These are phyloP conservation scores for Sphagnum contortum DNA, from an alignment of 225 moss, liverwort and hornwort genomes.

Conservation along the genomic window DNA sequence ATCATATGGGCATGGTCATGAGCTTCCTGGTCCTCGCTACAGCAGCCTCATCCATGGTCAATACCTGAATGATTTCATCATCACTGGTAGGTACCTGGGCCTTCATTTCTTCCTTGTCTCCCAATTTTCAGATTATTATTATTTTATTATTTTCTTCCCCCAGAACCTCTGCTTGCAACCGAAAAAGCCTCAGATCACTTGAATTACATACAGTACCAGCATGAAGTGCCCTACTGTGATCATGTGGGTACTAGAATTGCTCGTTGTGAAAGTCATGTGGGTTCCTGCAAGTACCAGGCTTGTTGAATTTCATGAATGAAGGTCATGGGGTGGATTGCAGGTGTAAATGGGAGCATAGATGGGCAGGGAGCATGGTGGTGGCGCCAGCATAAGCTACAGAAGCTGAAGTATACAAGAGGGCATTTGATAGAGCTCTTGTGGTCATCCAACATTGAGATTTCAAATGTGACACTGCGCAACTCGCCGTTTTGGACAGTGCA, in stretches of 20 bases:
- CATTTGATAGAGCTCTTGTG: slow-evolving; percentile 52
- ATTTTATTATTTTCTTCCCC: too few relatives aligned
- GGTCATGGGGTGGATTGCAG: not conserved
- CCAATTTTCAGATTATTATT: too few relatives aligned
- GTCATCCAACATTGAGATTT: slow-evolving; percentile 40
- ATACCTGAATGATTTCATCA: slow-evolving; percentile 40
- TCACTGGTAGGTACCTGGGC: slow-evolving; percentile 26
- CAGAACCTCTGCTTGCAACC: too few relatives aligned
- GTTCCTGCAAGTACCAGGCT: too few relatives aligned
- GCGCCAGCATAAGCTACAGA: slow-evolving; percentile 17
- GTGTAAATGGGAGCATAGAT: slow-evolving; percentile 55
- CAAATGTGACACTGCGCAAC: slow-evolving; percentile 41
- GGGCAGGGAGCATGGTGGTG: slow-evolving; percentile 62
- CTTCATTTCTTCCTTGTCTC: too few relatives aligned
- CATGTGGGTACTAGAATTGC: too few relatives aligned
- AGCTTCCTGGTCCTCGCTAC: slow-evolving; percentile 51
- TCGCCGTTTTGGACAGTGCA: slow-evolving; percentile 70
- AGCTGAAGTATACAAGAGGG: slow-evolving; percentile 39
- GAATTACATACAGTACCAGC: too few relatives aligned
- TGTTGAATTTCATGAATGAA: too few relatives aligned
- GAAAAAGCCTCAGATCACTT: too few relatives aligned
- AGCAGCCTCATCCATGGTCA: slow-evolving; percentile 59
- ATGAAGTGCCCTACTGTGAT: too few relatives aligned
- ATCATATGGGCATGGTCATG: slow-evolving; percentile 54
- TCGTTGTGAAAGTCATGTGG: too few relatives aligned